Base-by-base conservation (phyloP, 495 filamentous ascomycete genomes). In the Entonaema liquescens region DNA sequence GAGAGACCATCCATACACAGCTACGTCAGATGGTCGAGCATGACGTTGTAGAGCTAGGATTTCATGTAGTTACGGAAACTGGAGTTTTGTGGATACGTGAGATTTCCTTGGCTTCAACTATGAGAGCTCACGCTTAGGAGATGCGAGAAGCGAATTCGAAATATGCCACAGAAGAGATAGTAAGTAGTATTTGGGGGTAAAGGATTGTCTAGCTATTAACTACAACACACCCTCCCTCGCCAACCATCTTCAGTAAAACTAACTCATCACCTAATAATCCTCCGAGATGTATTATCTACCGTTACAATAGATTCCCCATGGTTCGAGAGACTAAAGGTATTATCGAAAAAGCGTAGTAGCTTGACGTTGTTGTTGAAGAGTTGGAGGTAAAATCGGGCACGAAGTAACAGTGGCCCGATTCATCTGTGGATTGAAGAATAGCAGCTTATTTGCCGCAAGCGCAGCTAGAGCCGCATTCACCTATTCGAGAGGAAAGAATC, bases 401-500 rank as follows among this genome's bases (percentile, higher is more conserved):
- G 53, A 53, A 31, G 74, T 40, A 74, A 50, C 56, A 59, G 50
- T 7, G 31, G 57, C 36, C 55, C 25, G 59, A 60, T 26, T 64
- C 19, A 60, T 61, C 57, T 28, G 33, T 55, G 12, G 38, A 11
- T 50, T 54, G 25, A 29, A 5, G 59, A 28, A 38, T 60, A 31
- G 56, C 58, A 9, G 70, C 65, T 75, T 75, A 77, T 75, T 79
- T 80, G 71, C 80, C 79, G 68, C 78, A 79, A 15, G 69, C 65
- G 65, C 79, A 79, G 82, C 77, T 79, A 60, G 78, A 74, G 77
- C 82, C 82, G 73, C 75, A 77, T 47, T 65, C 23, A 70, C 75
- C 75, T 84, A 42, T 40, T 33, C n/a, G n/a, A n/a, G 19, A 38
- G n/a, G 8, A 56, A 56, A 17, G 1, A 55, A 28, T 33, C 28